These are phyloP conservation scores for Mucor indicus DNA, from an alignment of 371 early-diverging fungal species.

Conservation along the genomic window DNA sequence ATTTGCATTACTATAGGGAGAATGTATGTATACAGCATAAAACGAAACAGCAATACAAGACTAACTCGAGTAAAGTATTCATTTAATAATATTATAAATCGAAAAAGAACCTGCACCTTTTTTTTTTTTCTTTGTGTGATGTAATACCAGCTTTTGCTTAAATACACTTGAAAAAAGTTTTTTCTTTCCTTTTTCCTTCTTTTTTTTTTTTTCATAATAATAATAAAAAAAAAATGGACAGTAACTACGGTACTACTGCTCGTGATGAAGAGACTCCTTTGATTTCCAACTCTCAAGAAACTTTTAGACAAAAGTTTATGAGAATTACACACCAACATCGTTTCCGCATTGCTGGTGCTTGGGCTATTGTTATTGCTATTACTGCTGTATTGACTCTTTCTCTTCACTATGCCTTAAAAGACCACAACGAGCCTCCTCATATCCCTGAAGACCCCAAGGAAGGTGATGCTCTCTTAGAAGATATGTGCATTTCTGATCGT, in stretches of 20 bases:
- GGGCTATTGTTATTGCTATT: conserved; percentile 32
- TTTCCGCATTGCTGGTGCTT: conserved; percentile 33
- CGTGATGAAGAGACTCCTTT: conserved; percentile 38
- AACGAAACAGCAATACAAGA: too few relatives aligned
- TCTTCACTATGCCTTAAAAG: conserved; percentile 29
- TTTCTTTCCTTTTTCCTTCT: conserved; percentile 13
- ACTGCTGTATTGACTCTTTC: conserved; percentile 36
- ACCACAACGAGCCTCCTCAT: neutral
- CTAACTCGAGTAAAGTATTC: too few relatives aligned
- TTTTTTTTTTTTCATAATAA: too few relatives aligned
- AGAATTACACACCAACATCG: conserved; percentile 32
- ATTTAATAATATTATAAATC: too few relatives aligned
- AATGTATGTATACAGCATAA: too few relatives aligned
- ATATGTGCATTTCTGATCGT: conserved; percentile 44
- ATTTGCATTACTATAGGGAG: too few relatives aligned
- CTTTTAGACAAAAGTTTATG: conserved; percentile 30
- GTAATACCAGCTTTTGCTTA: too few relatives aligned
- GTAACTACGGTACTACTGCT: conserved; percentile 40
- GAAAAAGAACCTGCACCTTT: neutral
- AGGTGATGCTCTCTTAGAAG: conserved; percentile 6
- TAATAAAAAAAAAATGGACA: conserved; percentile 19
- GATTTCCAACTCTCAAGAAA: conserved; percentile 7
- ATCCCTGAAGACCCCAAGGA: conserved; percentile 11
- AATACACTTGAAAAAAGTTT: conserved; percentile 3
- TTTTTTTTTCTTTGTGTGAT: conserved; percentile 4